A percentile compares a stretch with the other conserved stretches of the same genome.
Conservation (phyloP, 176 grass and related monocot species). For the Leersia perrieri region DNA sequence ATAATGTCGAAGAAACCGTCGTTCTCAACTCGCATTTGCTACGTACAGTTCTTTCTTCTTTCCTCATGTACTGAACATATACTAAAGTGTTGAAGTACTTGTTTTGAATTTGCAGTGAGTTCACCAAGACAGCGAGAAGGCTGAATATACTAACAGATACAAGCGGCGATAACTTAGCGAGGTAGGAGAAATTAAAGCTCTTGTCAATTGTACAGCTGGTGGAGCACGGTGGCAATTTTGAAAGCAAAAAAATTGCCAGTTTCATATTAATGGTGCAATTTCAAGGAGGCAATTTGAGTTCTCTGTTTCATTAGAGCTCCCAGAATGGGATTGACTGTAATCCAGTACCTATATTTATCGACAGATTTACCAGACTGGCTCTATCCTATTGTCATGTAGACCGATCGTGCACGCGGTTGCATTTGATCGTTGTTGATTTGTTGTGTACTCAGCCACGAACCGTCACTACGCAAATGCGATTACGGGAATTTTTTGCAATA, state of each 20-base stretch:
- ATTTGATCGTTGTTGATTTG: neutral
- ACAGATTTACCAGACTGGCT: neutral
- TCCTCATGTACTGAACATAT: neutral
- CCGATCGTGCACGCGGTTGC: conserved; percentile 8
- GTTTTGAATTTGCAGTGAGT: conserved; percentile 61
- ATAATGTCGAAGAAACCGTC: neutral
- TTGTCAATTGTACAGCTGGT: conserved; percentile 28
- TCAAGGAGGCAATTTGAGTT: conserved; percentile 20
- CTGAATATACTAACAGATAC: conserved; percentile 69
- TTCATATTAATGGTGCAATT: conserved; percentile 1
- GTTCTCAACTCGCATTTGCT: neutral
- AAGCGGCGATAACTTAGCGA: conserved; percentile 49
- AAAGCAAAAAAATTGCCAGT: neutral
- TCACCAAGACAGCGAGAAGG: conserved; percentile 75
- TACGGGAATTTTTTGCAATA: conserved; percentile 5
- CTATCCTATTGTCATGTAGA: neutral
- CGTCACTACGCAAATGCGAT: neutral
- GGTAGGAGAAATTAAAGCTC: conserved; percentile 38
- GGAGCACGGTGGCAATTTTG: conserved; percentile 10
- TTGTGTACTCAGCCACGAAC: conserved; percentile 17
- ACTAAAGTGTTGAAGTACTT: neutral
- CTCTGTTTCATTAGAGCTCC: neutral
- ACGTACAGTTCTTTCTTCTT: neutral
- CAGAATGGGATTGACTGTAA: conserved; percentile 13
- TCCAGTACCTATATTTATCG: conserved; percentile 13